Percentiles rank a stretch among this genome's conserved stretches.
These are phyloP conservation scores for Candida sp. DNA, from an alignment of 1,139 yeast genomes.

Conservation along the genomic window DNA sequence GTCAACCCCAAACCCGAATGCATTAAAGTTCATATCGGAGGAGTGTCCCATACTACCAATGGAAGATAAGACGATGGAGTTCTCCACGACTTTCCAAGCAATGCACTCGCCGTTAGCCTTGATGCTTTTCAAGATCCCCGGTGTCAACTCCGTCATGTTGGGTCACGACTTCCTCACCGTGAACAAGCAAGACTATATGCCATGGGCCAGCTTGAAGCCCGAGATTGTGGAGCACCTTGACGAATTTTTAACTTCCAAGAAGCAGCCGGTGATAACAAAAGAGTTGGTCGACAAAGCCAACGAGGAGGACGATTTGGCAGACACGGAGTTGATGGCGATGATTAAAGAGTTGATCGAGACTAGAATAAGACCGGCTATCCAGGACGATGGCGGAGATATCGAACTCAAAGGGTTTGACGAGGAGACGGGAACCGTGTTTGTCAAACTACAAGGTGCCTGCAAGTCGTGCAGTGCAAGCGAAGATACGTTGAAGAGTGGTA, in stretches of 20 bases:
- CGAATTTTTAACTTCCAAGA: slow-evolving; percentile 33
- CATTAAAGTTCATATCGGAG: slow-evolving; percentile 73
- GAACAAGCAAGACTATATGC: slow-evolving; percentile 49
- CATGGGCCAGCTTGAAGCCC: slow-evolving; percentile 51
- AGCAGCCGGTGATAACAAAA: slow-evolving; percentile 56
- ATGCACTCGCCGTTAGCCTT: slow-evolving; percentile 84
- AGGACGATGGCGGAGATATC: slow-evolving; percentile 86
- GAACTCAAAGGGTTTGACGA: slow-evolving; percentile 75
- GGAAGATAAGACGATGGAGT: slow-evolving; percentile 62
- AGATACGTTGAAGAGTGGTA: slow-evolving; percentile 80
- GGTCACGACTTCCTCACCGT: slow-evolving; percentile 62
- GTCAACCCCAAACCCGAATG: slow-evolving; percentile 91
- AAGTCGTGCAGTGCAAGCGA: slow-evolving; percentile 78
- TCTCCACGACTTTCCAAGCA: slow-evolving; percentile 72
- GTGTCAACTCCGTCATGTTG: slow-evolving; percentile 86
- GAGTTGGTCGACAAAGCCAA: slow-evolving; percentile 49
- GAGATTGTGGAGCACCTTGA: slow-evolving; percentile 48
- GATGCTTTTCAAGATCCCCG: slow-evolving; percentile 79
- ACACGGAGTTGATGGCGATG: slow-evolving; percentile 57
- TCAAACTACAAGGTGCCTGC: slow-evolving; percentile 85
- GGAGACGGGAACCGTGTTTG: slow-evolving; percentile 69
- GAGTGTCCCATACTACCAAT: slow-evolving; percentile 64
- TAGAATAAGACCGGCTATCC: slow-evolving; percentile 66
- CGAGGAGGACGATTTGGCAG: slow-evolving; percentile 31
- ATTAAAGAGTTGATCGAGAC: slow-evolving; percentile 65